Conservation (phyloP, 2,329 filamentous ascomycete genomes). For the Colletotrichum spaethianum region DNA sequence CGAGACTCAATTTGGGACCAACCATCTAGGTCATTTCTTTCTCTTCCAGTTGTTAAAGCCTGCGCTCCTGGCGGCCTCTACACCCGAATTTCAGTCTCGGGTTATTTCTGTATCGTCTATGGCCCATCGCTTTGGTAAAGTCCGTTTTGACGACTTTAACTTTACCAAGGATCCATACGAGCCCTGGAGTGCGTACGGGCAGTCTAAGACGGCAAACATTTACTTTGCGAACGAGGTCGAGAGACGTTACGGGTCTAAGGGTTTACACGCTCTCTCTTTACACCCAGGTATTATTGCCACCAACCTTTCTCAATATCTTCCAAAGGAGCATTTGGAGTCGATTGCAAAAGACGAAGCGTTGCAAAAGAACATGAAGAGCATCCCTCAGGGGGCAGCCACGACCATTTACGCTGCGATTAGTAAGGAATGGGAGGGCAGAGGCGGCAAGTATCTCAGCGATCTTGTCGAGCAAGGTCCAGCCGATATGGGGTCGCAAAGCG, state of each 20-base stretch:
- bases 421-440: conserved; percentile 54
- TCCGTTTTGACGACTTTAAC: conserved; percentile 49
- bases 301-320: neutral
- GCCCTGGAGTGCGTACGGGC: conserved; percentile 57
- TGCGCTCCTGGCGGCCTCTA: conserved; percentile 55
- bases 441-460: conserved; percentile 52
- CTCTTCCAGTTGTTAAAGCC: conserved; percentile 65
- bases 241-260: conserved; percentile 43
- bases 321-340: neutral
- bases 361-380: conserved; percentile 29
- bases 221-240: conserved; percentile 54
- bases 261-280: conserved; percentile 58
- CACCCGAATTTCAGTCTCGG: conserved; percentile 57
- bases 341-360: neutral
- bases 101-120: conserved; percentile 61
- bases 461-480: neutral
- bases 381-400: conserved; percentile 59
- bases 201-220: conserved; percentile 66
- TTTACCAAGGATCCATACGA: conserved; percentile 49
- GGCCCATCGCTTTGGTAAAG: conserved; percentile 53
- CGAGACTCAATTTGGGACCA: conserved; percentile 63
- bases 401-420: conserved; percentile 54
- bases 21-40: conserved; percentile 68
- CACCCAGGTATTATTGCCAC: conserved; percentile 59
- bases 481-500: neutral